A percentile compares a stretch with the other conserved stretches of the same genome.
These are phyloP conservation scores for Fennellomyces sp. DNA, from an alignment of 371 early-diverging fungal genomes.

Conservation along the genomic window DNA sequence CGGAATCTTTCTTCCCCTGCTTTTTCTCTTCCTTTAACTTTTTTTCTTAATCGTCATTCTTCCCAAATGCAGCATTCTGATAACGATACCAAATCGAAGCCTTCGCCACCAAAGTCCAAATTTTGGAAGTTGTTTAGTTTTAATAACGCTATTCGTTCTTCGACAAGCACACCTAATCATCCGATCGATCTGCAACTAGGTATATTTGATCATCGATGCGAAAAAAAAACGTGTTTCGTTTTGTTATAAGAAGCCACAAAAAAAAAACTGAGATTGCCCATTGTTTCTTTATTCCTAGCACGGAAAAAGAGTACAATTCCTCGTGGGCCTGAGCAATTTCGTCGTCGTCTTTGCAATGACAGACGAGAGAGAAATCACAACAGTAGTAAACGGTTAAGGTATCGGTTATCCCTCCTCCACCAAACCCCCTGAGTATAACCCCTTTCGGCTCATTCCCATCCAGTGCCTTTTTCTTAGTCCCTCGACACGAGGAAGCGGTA, in stretches of 20 bases:
- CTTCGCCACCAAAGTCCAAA: background rate
- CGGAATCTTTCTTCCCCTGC: background rate
- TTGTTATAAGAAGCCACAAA: too few relatives aligned
- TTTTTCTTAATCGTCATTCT: background rate
- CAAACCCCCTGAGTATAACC: background rate
- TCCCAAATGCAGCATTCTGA: too few relatives aligned
- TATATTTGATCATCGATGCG: background rate
- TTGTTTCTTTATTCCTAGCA: too few relatives aligned
- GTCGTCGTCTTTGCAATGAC: background rate
- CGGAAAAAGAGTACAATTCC: too few relatives aligned
- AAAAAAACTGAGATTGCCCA: too few relatives aligned
- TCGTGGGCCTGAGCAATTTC: too few relatives aligned
- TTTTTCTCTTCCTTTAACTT: background rate
- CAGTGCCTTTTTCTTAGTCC: background rate
- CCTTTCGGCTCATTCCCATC: background rate
- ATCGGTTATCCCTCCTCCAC: background rate
- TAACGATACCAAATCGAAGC: background rate
- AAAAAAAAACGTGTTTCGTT: too few relatives aligned
- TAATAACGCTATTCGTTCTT: background rate
- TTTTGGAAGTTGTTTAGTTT: conserved; percentile 3
- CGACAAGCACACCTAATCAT: background rate
- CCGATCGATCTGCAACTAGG: background rate
- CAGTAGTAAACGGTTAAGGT: background rate
- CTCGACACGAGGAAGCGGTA: background rate
- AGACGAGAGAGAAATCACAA: background rate